A percentile compares a stretch with the other conserved stretches of the same genome.
These are phyloP conservation scores for Lactifluus volemus DNA, from an alignment of 768 basidiomycete genomes.

Conservation along the genomic window DNA sequence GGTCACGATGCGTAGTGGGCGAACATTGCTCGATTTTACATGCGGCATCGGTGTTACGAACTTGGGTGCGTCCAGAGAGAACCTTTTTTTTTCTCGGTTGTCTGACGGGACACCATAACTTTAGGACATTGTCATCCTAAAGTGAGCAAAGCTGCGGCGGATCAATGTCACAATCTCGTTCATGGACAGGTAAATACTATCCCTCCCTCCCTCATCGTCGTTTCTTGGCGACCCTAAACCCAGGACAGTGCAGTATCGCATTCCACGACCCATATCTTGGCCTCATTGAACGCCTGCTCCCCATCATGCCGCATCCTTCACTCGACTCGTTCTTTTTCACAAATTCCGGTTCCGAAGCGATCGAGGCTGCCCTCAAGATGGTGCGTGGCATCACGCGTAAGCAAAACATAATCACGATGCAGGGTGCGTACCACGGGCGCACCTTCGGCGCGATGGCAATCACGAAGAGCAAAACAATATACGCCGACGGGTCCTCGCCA, in stretches of 20 bases:
- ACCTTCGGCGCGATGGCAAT: slow-evolving; percentile 91
- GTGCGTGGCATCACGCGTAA: slow-evolving; percentile 67
- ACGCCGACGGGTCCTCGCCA: slow-evolving; percentile 69
- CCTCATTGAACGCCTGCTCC: slow-evolving; percentile 77
- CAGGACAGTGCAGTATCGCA: slow-evolving; percentile 71
- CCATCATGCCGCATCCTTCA: slow-evolving; percentile 84
- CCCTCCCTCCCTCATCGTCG: not conserved
- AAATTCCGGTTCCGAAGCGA: slow-evolving; percentile 93
- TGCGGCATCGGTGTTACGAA: slow-evolving; percentile 20
- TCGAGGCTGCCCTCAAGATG: slow-evolving; percentile 86
- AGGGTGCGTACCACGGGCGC: slow-evolving; percentile 88
- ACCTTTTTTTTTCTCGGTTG: too few species aligned
- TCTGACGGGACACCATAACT: not conserved
- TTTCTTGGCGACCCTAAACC: not conserved
- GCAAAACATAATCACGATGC: slow-evolving; percentile 88
- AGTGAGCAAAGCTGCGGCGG: slow-evolving; percentile 81
- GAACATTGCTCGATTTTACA: slow-evolving; percentile 18
- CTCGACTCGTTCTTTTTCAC: slow-evolving; percentile 96
- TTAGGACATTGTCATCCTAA: slow-evolving; percentile 82
- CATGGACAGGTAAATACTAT: slow-evolving; percentile 58
- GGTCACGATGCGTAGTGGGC: slow-evolving; percentile 19
- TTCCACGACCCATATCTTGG: slow-evolving; percentile 81
- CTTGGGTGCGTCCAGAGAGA: slow-evolving; percentile 1
- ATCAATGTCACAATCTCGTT: slow-evolving; percentile 74
- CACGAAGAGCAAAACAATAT: slow-evolving; percentile 90